These are phyloP conservation scores for Colletotrichum sansevieriae DNA, from an alignment of 2,329 filamentous ascomycete species.

Conservation along the genomic window DNA sequence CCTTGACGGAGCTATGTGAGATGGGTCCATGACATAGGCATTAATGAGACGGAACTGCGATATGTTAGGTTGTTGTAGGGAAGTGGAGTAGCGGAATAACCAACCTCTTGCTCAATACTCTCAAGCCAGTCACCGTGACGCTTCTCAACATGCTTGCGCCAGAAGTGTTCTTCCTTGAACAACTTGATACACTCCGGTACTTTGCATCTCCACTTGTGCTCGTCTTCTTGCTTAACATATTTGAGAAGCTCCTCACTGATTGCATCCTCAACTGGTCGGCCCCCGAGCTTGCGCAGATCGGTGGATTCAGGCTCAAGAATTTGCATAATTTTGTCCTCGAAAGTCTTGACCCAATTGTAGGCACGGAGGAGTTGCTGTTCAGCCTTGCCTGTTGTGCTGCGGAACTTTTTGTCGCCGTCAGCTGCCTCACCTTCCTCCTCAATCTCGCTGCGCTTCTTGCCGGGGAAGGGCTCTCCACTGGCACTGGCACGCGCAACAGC, in stretches of 20 bases:
- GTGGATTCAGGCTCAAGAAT: slow-evolving; percentile 90
- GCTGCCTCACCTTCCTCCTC: slow-evolving; percentile 75
- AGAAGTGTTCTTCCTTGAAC: slow-evolving; percentile 97
- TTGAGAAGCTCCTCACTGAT: slow-evolving; percentile 88
- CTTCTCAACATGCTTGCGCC: slow-evolving; percentile 98
- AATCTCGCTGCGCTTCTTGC: slow-evolving; percentile 78
- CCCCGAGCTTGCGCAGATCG: slow-evolving; percentile 91
- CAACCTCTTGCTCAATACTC: slow-evolving; percentile 84
- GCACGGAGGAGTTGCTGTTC: slow-evolving; percentile 94
- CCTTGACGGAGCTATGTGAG: slow-evolving; percentile 92
- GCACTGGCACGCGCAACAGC: slow-evolving; percentile 89
- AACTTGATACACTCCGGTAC: slow-evolving; percentile 96
- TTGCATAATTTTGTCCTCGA: slow-evolving; percentile 95
- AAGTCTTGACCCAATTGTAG: slow-evolving; percentile 99
- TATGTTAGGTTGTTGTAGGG: slow-evolving; percentile 50
- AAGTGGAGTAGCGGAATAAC: slow-evolving; percentile 48
- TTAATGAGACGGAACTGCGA: slow-evolving; percentile 88
- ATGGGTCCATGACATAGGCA: slow-evolving; percentile 91
- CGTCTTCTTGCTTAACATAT: slow-evolving; percentile 96
- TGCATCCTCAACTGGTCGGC: slow-evolving; percentile 87
- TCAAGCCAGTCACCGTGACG: slow-evolving; percentile 91
- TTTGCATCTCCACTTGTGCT: slow-evolving; percentile 96
- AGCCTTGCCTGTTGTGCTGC: slow-evolving; percentile 77
- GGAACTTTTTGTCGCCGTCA: slow-evolving; percentile 79
- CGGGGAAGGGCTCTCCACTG: slow-evolving; percentile 83